Conservation (phyloP, 495 filamentous ascomycete species). For the Platismatia glauca region DNA sequence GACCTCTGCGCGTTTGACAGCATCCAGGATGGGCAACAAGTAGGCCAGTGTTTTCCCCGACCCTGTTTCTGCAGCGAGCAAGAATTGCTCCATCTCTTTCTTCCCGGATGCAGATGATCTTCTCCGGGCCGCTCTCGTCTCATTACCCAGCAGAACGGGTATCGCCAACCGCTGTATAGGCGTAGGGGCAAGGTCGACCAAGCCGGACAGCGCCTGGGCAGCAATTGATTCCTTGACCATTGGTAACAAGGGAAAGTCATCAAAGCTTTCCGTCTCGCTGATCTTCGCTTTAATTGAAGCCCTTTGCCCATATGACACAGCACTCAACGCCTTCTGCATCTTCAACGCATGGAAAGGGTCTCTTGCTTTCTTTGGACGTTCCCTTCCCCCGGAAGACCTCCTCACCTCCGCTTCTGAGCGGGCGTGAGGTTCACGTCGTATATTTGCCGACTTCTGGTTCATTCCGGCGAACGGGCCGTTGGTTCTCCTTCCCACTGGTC, state of each 20-base stretch:
- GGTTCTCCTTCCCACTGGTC: conserved; percentile 17
- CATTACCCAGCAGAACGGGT: conserved; percentile 57
- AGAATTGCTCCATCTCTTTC: conserved; percentile 50
- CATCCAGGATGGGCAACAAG: conserved; percentile 69
- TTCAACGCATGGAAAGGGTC: conserved; percentile 75
- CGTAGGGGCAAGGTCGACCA: conserved; percentile 67
- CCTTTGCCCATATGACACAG: conserved; percentile 65
- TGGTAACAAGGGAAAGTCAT: conserved; percentile 66
- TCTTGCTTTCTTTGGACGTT: conserved; percentile 32
- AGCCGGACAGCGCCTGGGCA: conserved; percentile 58
- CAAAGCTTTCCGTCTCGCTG: conserved; percentile 62
- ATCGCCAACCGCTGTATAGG: conserved; percentile 85
- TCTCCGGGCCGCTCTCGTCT: conserved; percentile 26
- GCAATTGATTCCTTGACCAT: conserved; percentile 63
- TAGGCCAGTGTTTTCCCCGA: conserved; percentile 96
- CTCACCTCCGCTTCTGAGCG: conserved; percentile 36
- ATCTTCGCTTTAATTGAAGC: conserved; percentile 60
- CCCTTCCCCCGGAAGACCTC: conserved; percentile 29
- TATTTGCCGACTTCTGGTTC: conserved; percentile 65
- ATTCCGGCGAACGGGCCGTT: conserved; percentile 65
- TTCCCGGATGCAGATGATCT: conserved; percentile 26
- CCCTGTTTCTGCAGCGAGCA: conserved; percentile 91
- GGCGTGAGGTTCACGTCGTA: conserved; percentile 35
- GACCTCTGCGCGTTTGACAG: conserved; percentile 68
- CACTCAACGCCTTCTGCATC: conserved; percentile 75